Conservation (phyloP, 2,329 filamentous ascomycete genomes). For the Cordyceps cicadae region DNA sequence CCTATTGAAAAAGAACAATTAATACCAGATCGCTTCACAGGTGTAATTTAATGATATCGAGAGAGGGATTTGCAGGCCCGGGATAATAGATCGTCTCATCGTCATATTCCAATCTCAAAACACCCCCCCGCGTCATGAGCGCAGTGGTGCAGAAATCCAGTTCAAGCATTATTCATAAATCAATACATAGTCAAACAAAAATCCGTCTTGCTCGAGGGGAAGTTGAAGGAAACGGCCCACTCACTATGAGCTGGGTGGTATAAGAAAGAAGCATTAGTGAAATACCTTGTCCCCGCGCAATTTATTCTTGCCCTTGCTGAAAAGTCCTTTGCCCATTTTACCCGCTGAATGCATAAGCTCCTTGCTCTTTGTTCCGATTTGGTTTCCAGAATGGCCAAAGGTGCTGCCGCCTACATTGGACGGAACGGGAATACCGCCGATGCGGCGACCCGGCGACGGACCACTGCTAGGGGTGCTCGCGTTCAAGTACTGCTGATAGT, state of each 20-base stretch:
- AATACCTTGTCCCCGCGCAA: constrained; percentile 84
- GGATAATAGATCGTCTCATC: constrained; percentile 21
- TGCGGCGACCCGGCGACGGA: constrained; percentile 26
- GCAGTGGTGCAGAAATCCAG: constrained; percentile 23
- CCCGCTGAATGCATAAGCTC: constrained; percentile 80
- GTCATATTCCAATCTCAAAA: constrained; percentile 36
- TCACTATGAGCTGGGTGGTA: constrained; percentile 14
- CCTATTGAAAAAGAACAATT: constrained; percentile 29
- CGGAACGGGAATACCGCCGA: constrained; percentile 27
- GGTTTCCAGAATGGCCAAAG: constrained; percentile 48
- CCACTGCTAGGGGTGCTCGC: constrained; percentile 31
- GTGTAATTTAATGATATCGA: constrained; percentile 15
- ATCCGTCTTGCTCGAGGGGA: constrained; percentile 11
- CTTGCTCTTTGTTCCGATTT: constrained; percentile 77
- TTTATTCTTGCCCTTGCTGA: constrained; percentile 85
- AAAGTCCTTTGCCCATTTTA: constrained; percentile 81
- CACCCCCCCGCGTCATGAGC: constrained; percentile 27
- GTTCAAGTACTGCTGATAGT: constrained; percentile 50
- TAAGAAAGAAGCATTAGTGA: constrained; percentile 46
- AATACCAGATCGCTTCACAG: constrained; percentile 25
- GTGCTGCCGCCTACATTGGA: constrained; percentile 34
- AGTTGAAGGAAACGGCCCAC: constrained; percentile 14
- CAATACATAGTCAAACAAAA: constrained; percentile 10
- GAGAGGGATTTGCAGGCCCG: constrained; percentile 16
- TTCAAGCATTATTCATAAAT: constrained; percentile 16